Conservation (phyloP, 768 basidiomycete genomes). For the Bullera alba region DNA sequence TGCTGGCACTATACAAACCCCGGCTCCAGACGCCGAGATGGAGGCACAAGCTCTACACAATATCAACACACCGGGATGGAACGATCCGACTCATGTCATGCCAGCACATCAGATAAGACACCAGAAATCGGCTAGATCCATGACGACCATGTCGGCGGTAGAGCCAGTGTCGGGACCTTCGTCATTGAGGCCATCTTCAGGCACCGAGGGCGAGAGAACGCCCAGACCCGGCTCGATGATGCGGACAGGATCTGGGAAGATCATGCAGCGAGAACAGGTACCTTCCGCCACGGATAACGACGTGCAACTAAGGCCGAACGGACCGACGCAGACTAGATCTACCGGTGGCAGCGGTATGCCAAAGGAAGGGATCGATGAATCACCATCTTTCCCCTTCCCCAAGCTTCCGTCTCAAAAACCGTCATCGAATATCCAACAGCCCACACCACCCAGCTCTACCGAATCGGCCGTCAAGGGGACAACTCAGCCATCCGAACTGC, state of each 20-base stretch:
- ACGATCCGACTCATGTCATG: constrained; percentile 22
- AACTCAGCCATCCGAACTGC: background rate
- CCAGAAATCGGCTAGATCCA: constrained; percentile 9
- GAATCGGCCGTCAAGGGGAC: background rate
- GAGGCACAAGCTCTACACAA: constrained; percentile 17
- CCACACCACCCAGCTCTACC: background rate
- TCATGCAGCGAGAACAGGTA: too few relatives aligned
- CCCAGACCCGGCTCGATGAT: background rate
- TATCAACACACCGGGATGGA: constrained; percentile 4
- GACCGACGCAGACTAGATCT: constrained; percentile 10
- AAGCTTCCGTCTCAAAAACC: constrained; percentile 4
- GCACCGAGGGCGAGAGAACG: constrained; percentile 1
- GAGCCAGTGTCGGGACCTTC: background rate
- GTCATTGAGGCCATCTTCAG: background rate
- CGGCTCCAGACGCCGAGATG: constrained; percentile 16
- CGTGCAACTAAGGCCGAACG: constrained; percentile 8
- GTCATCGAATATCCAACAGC: background rate
- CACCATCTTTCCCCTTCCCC: constrained; percentile 32
- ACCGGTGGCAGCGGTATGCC: constrained; percentile 20
- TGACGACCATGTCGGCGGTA: constrained; percentile 3
- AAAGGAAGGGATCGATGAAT: background rate
- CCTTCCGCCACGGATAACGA: too few relatives aligned
- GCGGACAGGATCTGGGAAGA: background rate
- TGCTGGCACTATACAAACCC: constrained; percentile 20
- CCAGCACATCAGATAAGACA: constrained; percentile 20